A percentile compares a stretch with the other conserved stretches of the same genome.
These are phyloP conservation scores for Globisporangium nagaii DNA, from an alignment of 352 stramenopile species.

Conservation along the genomic window DNA sequence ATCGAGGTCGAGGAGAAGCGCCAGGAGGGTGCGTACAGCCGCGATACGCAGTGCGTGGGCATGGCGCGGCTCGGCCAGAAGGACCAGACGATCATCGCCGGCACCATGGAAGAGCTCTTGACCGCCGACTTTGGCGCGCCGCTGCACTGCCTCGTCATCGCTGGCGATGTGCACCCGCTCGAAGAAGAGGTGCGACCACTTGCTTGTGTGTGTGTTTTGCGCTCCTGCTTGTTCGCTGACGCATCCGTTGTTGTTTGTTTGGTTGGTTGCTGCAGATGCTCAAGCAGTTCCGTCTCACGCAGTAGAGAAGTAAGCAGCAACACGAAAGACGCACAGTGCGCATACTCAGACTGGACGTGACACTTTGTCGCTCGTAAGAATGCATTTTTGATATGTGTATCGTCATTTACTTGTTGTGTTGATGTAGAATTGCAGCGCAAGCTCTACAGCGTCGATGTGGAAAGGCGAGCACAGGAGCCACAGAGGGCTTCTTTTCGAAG, in stretches of 20 bases:
- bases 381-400: background rate
- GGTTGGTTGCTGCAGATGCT: constrained; percentile 32
- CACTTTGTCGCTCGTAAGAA: background rate
- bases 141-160: constrained; percentile 97
- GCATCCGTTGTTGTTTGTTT: background rate
- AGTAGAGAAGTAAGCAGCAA: constrained; percentile 16
- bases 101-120: constrained; percentile 92
- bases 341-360: too few relatives aligned
- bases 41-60: constrained; percentile 86
- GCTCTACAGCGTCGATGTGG: too few relatives aligned
- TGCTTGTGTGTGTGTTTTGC: background rate
- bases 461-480: too few relatives aligned
- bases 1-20: constrained; percentile 91
- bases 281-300: constrained; percentile 49
- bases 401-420: too few relatives aligned
- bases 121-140: constrained; percentile 94
- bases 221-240: background rate
- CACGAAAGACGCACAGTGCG: too few relatives aligned
- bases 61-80: constrained; percentile 94
- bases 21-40: constrained; percentile 84
- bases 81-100: constrained; percentile 91
- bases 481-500: too few relatives aligned
- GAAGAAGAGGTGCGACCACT: constrained; percentile 90
- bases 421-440: too few relatives aligned
- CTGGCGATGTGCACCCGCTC: constrained; percentile 93